Base-by-base conservation (phyloP, 371 early-diverging fungal genomes). In the Coemansia sp. region DNA sequence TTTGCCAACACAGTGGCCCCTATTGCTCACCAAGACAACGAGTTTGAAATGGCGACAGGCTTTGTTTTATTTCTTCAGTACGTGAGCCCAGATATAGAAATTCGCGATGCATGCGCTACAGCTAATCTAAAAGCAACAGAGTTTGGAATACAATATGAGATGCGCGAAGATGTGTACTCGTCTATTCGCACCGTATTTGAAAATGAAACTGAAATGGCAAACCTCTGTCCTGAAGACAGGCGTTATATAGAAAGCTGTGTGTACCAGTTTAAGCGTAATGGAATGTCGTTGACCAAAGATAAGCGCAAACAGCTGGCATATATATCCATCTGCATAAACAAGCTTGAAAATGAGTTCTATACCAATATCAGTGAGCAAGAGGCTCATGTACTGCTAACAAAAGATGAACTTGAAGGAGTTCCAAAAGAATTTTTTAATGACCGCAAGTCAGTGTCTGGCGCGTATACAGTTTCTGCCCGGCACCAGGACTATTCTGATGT, bases 111-210 rank as follows among this genome's bases (percentile, higher is more conserved):
- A 3, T 81, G 86, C 11, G 75, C 82, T 5, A 84, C 68, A 6
- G 85, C 70, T 6, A 85, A 82, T 11, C 82, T 83, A 52, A 82
- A 82, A 48, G 69, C 80, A 44, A 80, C 83, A 52, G 85, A 84
- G 39, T 88, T 86, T 65, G 74, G 74, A 54, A 88, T 88, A 58
- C 86, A 89, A 49, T 82, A 79, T 17, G 71, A 70, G 48, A 87
- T 89, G 86, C 85, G 89, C 32, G 83, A 83, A 49, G 89, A 90
- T 56, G 67, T 90, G 9, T 90, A 85, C 54, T 61, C 62, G 13
- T 83, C 84, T 11, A 81, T 88, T 51, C 78, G 81, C 11, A 69
- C 68, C 15, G 85, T 83, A 54, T 82, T 44, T 39, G 53, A 69
- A 52, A 67, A 77, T 53, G 81, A 82, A 60, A 83, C 80, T 1